Conservation (phyloP, 2,329 filamentous ascomycete species). For the Cladophialophora psammophila region DNA sequence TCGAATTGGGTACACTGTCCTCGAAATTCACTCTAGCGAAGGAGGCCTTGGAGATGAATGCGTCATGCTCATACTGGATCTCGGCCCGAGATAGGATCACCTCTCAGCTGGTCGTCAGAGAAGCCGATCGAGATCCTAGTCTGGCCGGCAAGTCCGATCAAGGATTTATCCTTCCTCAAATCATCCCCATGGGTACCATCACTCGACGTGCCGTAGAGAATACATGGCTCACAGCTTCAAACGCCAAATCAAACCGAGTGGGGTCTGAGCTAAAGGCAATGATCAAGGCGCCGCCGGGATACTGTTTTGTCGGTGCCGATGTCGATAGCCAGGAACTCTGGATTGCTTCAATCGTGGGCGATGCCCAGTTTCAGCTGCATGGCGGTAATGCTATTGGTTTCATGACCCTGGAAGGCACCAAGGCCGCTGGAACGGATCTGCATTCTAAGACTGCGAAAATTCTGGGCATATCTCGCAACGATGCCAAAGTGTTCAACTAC, state of each 20-base stretch:
- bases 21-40: constrained; percentile 91
- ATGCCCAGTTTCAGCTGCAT: constrained; percentile 92
- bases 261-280: constrained; percentile 97
- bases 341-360: constrained; percentile 95
- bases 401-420: constrained; percentile 97
- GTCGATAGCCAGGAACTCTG: constrained; percentile 97
- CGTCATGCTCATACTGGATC: constrained; percentile 99
- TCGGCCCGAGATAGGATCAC: constrained; percentile 90
- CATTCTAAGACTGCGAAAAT: constrained; percentile 94
- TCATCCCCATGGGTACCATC: constrained; percentile 98
- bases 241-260: constrained; percentile 94
- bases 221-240: constrained; percentile 97
- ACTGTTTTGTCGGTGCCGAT: constrained; percentile 94
- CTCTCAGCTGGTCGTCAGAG: constrained; percentile 94
- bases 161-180: constrained; percentile 92
- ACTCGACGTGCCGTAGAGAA: constrained; percentile 95
- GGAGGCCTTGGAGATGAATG: constrained; percentile 97
- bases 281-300: constrained; percentile 88
- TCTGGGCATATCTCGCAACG: constrained; percentile 89
- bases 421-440: constrained; percentile 89
- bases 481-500: constrained; percentile 98
- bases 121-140: constrained; percentile 61
- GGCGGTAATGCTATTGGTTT: constrained; percentile 97
- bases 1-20: constrained; percentile 85
- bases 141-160: constrained; percentile 47